A percentile compares a stretch with the other conserved stretches of the same genome.
Conservation (phyloP, 768 basidiomycete genomes). For the Pleurotus cornucopiae region DNA sequence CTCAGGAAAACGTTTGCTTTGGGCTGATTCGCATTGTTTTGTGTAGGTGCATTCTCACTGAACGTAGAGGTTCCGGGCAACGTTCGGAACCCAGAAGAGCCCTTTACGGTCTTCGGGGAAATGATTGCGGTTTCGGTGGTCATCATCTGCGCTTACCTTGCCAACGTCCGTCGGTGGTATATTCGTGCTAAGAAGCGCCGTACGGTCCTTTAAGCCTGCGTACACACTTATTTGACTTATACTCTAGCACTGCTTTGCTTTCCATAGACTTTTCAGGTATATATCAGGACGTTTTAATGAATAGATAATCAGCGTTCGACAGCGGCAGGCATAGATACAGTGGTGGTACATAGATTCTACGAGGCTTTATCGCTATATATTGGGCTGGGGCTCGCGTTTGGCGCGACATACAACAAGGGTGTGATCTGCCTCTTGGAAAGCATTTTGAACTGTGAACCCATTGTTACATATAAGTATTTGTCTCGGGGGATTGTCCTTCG, state of each 20-base stretch:
- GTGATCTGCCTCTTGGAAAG: slow-evolving; percentile 35
- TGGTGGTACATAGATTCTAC: background rate
- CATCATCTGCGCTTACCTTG: slow-evolving; percentile 40
- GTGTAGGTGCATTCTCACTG: slow-evolving; percentile 59
- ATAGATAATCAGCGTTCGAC: background rate
- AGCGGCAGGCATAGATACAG: background rate
- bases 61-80: slow-evolving; percentile 69
- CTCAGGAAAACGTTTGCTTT: background rate
- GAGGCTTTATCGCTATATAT: slow-evolving; percentile 14
- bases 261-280: background rate
- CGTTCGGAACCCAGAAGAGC: slow-evolving; percentile 23
- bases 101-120: slow-evolving; percentile 51
- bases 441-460: slow-evolving; percentile 33
- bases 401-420: slow-evolving; percentile 25
- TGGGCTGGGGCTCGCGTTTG: slow-evolving; percentile 19
- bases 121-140: slow-evolving; percentile 42
- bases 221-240: too few relatives aligned
- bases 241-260: background rate
- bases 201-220: slow-evolving; percentile 15
- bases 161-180: slow-evolving; percentile 63
- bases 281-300: background rate
- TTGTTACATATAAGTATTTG: too few relatives aligned
- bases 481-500: background rate
- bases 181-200: slow-evolving; percentile 41
- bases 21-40: background rate